Evolutionary conservation across 129 eudicot genomes (phyloP), one percentile per base, ranked within the genome.

Genomic region (Pseudognaphalium luteoalbum): DNA sequence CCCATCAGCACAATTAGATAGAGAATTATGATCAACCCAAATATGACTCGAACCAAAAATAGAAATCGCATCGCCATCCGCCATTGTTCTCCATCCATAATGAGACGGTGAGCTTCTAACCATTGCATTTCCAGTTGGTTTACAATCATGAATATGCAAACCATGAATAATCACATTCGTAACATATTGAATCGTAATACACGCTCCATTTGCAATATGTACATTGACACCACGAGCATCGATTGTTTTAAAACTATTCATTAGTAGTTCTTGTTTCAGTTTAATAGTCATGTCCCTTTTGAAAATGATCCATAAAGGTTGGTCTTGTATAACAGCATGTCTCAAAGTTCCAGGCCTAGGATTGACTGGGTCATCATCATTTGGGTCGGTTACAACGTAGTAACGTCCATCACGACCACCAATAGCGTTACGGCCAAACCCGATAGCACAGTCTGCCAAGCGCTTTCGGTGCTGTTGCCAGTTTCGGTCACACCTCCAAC

Each of bases 241-340:
- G 62, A 92, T 90, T 15, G 98, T 92, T 80, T 92, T 92, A 82
- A 92, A 92, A 76, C 96, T 92, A 86, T 92, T 92, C 96, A 92
- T 92, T 30, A 92, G 76, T 6, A 92, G 86, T 82, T 92, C 98
- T 73, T 90, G 90, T 70, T 92, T 92, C 2, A 92, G 81, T 1
- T 89, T 88, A 32, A 92, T 92, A 6, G 86, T 92, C 98, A 92
- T 92, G 80, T 85, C 88, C n/a, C 96, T 71, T 76, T 86, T 84
- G 80, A 92, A 92, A 22, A 92, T 82, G 70, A 92, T 90, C 98
- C 98, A 92, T 1, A 92, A 80, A 16, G 98, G 98, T 57, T 74
- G 78, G 79, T 92, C 98, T 73, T 92, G 98, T 79, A 92, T 92
- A 50, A 77, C 98, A 4, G 94, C 98, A 42, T 90, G 88, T 8